Evolutionary conservation across 179 eudicot species (phyloP), one percentile per base, ranked within the genome.

Genomic region (Silene coronaria): DNA sequence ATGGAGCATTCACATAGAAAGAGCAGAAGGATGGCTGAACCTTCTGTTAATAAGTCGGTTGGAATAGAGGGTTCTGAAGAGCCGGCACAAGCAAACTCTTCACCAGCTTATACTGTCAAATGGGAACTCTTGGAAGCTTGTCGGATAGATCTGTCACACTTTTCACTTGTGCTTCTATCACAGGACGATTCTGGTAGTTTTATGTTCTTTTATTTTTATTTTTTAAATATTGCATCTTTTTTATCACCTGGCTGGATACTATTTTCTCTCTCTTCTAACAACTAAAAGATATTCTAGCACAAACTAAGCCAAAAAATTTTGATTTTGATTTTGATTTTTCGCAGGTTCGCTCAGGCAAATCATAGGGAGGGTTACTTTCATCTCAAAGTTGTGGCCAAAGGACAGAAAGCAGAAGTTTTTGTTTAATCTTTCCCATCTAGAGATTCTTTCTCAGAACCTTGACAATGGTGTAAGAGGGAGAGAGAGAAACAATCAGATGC

Each of bases 291-390:
- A 5, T 22, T 30, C 27, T 28, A 13, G 36, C 26, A 60, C 62
- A 34, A 70, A 38, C 72, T 69, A 71, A 46, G 63, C 23, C 64
- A 24, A 67, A 32, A 24, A n/a, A n/a, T n/a, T n/a, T n/a, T n/a
- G 6, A 65, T 71, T 66, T 62, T 13, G 62, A 46, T 67, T 69
- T 80, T 80, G 59, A 74, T 60, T 75, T 76, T 75, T 84, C 61
- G 23, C 90, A 96, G 98, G 91, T 71, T 75, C 81, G 75, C 74
- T 89, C 78, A 87, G 86, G 76, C 89, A 93, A 84, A 82, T 93
- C 79, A 76, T 81, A 57, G 78, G 88, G 73, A 87, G 82, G 76
- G 83, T 82, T 85, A 89, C 85, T 76, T 78, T 84, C 78, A 81
- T 76, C 77, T 76, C 89, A 48, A 83, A 81, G 70, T 76, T 86